Base-by-base conservation (phyloP, 2,329 filamentous ascomycete species). In the Colletotrichum godetiae region DNA sequence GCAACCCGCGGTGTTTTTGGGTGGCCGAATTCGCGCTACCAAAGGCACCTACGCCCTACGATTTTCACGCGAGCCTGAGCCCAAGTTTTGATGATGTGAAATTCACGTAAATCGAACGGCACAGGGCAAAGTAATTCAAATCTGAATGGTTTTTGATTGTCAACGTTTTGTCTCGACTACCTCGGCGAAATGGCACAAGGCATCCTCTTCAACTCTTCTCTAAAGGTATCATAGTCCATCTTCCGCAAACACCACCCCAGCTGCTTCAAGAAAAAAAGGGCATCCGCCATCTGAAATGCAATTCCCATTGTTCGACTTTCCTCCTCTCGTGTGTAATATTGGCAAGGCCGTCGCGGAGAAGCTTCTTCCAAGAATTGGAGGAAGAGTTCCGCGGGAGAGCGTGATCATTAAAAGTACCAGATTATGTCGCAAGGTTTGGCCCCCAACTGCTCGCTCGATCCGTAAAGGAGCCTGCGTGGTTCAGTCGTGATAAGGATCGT, bases 331-430 rank as follows among this genome's bases (percentile, higher is more conserved):
- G 27, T 60, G 27, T 52, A 65, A 35, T 22, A 56, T 52, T 73
- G 53, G 37, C 57, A 56, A 63, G 62, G 62, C 68, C 58, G 57
- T 68, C 68, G 57, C 62, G 53, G 52, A 37, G n/a, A 61, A 49
- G 35, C 24, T 58, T 55, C 67, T 19, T 55, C n/a, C 56, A 67
- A 29, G 4, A 29, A 24, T 33, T 61, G 33, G 33, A 57, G 56
- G 29, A 42, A 46, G 63, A 65, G 22, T 10, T 5, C 60, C 60
- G 22, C 49, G 52, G 42, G 62, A 74, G 64, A 63, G 72, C 62
- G 57, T 55, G 15, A 72, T 68, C 62, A 72, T 72, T 67, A 74
- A 59, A 67, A 72, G 46, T 63, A 72, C 62, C 68, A 55, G 29
- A 60, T 72, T 49, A 63, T 55, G 57, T 63, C 52, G 42, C 19